phyloP scores from a whole-genome alignment of 2,329 filamentous ascomycete species.

The Colletotrichum higginsianum region DNA sequence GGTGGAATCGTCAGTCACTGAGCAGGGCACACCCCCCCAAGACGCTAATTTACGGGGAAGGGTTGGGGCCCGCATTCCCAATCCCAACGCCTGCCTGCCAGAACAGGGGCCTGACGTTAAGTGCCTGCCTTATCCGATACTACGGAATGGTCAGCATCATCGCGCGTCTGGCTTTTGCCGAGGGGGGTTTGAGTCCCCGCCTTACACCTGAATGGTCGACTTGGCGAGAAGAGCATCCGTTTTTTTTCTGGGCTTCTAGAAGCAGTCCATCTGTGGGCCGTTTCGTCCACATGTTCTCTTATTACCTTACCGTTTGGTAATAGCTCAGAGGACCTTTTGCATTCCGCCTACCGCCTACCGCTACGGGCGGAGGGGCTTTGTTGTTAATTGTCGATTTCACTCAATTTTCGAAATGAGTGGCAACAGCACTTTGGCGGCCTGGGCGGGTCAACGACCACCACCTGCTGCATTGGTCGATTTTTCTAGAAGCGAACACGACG shows the following conservation, averaged over 20 bases:
- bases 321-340: conserved; percentile 36
- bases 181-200: conserved; percentile 11
- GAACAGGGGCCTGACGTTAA: conserved; percentile 29
- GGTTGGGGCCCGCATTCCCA: conserved; percentile 37
- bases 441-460: conserved; percentile 19
- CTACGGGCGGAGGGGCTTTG: conserved; percentile 22
- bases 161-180: conserved; percentile 25
- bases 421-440: conserved; percentile 1
- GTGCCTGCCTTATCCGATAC: conserved; percentile 43
- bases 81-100: not conserved
- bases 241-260: conserved; percentile 38
- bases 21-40: conserved; percentile 24
- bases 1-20: conserved; percentile 38
- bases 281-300: conserved; percentile 13
- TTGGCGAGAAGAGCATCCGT: conserved; percentile 14
- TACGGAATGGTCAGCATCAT: conserved; percentile 43
- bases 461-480: conserved; percentile 38
- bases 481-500: conserved; percentile 22
- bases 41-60: conserved; percentile 34
- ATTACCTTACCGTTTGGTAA: conserved; percentile 44
- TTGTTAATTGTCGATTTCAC: conserved; percentile 16
- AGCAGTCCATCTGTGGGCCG: conserved; percentile 35
- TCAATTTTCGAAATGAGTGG: conserved; percentile 20
- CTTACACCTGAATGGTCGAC: conserved; percentile 29
- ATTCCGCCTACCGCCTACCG: conserved; percentile 27